phyloP scores from a whole-genome alignment of 2,329 filamentous ascomycete species.

The Alternaria ventricosa region DNA sequence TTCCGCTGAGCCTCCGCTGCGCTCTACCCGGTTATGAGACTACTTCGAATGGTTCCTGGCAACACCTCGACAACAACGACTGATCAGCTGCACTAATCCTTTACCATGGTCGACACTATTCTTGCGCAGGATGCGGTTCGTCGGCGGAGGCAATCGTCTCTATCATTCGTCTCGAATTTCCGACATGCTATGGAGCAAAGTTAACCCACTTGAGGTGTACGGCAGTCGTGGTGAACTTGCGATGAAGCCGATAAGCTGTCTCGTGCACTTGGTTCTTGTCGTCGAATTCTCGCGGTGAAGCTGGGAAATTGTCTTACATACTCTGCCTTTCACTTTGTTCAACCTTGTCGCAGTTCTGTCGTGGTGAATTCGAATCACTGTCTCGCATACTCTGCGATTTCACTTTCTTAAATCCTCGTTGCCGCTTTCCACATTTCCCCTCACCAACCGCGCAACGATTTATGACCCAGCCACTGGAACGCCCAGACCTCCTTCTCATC shows the following conservation, averaged over 20 bases:
- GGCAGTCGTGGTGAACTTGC: not conserved
- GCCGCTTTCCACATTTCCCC: not conserved
- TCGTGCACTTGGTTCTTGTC: not conserved
- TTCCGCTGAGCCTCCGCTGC: not conserved
- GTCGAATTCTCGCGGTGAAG: not conserved
- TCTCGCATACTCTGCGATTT: not conserved
- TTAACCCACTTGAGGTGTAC: not conserved
- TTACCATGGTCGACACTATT: not conserved
- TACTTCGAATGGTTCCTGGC: not conserved
- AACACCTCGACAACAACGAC: not conserved
- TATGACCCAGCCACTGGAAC: not conserved
- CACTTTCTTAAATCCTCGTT: not conserved
- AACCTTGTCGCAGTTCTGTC: not conserved
- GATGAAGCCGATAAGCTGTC: not conserved
- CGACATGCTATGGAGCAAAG: not conserved
- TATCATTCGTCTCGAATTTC: not conserved
- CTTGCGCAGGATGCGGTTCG: not conserved
- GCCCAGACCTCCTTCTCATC: no score
- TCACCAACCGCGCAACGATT: not conserved
- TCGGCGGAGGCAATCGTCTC: not conserved
- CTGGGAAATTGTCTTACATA: not conserved
- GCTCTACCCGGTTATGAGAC: not conserved
- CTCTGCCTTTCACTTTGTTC: not conserved
- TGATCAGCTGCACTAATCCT: not conserved
- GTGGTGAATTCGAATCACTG: not conserved